Evolutionary conservation across 805 yeast genomes (phyloP).

Genomic region (Cyberlindnera mrakii): DNA sequence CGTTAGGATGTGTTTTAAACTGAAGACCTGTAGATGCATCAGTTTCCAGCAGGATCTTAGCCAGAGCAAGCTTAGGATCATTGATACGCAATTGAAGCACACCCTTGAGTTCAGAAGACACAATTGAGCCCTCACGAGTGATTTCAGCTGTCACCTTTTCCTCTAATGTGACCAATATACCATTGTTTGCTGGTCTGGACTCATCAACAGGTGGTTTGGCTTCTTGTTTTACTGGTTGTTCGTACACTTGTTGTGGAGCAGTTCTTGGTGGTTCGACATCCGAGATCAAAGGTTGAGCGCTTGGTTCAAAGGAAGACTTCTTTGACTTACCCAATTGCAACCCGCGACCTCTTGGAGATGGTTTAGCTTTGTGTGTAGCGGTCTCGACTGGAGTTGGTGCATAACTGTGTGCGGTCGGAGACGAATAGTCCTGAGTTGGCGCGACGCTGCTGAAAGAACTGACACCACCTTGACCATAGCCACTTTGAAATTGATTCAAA

Average conservation of each 20-base stretch:
- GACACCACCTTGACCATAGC: conserved; percentile 11
- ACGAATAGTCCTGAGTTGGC: conserved; percentile 11
- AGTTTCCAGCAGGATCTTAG: conserved; percentile 54
- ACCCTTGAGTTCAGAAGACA: conserved; percentile 78
- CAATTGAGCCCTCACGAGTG: conserved; percentile 74
- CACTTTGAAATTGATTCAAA: conserved; percentile 6
- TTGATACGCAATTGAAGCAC: conserved; percentile 84
- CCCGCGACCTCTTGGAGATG: conserved; percentile 58
- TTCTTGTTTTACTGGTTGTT: conserved; percentile 2
- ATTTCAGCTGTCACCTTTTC: conserved; percentile 77
- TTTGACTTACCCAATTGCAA: conserved; percentile 63
- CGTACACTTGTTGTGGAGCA: conserved; percentile 1
- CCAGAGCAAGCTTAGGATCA: conserved; percentile 61
- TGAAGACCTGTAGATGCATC: conserved; percentile 48
- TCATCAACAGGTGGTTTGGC: conserved; percentile 15
- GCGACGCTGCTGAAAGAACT: conserved; percentile 4
- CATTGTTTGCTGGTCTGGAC: conserved; percentile 48
- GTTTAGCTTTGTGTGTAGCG: conserved; percentile 15
- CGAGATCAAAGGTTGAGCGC: conserved; percentile 28
- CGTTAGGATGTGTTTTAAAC: conserved; percentile 94
- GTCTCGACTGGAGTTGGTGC: conserved; percentile 21
- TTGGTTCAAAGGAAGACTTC: conserved; percentile 15
- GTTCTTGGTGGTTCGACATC: conserved; percentile 18
- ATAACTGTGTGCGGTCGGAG: conserved; percentile 11
- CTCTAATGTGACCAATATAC: conserved; percentile 69